Percentiles rank a stretch among this genome's conserved stretches.
Conservation (phyloP, 345 rosid species). For the Draba incana region DNA sequence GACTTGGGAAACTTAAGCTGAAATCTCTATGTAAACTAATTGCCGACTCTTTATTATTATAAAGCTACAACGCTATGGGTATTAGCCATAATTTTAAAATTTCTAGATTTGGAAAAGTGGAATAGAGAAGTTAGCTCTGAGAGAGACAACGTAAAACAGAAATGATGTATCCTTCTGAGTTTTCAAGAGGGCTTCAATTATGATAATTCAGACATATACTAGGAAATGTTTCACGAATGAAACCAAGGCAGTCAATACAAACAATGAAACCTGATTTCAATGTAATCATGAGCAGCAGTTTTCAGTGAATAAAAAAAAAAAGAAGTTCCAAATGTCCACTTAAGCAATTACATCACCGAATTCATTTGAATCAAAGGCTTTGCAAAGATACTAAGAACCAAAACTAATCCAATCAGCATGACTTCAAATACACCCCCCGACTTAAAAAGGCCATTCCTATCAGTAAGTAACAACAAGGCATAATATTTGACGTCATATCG, state of each 20-base stretch:
- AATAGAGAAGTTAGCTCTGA: constrained; percentile 5
- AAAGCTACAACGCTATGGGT: constrained; percentile 3
- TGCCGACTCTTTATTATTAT: background rate
- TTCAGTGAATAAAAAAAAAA: background rate
- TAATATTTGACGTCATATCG: background rate
- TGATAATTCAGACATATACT: constrained; percentile 13
- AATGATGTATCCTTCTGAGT: constrained; percentile 6
- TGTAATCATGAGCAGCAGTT: constrained; percentile 13
- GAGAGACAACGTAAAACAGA: background rate
- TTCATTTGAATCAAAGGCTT: background rate
- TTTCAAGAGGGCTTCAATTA: constrained; percentile 3
- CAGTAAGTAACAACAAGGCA: background rate
- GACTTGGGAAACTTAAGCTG: background rate
- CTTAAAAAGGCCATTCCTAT: constrained; percentile 1
- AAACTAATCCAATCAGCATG: constrained; percentile 7
- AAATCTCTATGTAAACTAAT: constrained; percentile 13
- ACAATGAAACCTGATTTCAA: background rate
- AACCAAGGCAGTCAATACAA: constrained; percentile 14
- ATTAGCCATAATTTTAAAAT: constrained; percentile 1
- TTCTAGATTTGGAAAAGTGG: constrained; percentile 14
- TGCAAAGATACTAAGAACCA: constrained; percentile 5
- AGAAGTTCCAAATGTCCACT: constrained; percentile 1
- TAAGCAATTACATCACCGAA: background rate
- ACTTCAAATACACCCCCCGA: background rate
- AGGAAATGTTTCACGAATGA: constrained; percentile 1